A percentile compares a stretch with the other conserved stretches of the same genome.
Conservation (phyloP, 306 rosid genomes). For the Castanospermum australe region DNA sequence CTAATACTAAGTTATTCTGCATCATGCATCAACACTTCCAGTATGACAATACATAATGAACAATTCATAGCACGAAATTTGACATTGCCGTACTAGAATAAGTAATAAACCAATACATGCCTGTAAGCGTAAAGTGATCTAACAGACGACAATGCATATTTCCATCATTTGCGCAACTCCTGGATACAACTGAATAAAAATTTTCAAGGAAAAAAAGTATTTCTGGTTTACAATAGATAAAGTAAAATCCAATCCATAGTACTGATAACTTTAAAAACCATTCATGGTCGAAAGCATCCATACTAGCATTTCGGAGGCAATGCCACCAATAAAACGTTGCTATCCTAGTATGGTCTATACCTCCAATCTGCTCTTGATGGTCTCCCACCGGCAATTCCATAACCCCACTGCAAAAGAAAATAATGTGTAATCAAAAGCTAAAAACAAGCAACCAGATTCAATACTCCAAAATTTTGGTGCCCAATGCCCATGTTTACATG, state of each 20-base stretch:
- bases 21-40: conserved; percentile 9
- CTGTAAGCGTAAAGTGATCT: conserved; percentile 13
- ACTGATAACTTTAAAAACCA: conserved; percentile 2
- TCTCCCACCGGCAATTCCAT: conserved; percentile 74
- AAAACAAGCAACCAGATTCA: conserved; percentile 4
- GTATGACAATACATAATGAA: background rate
- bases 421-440: background rate
- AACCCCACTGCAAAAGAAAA: conserved; percentile 79
- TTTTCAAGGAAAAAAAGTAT: background rate
- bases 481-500: background rate
- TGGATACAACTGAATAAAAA: conserved; percentile 1
- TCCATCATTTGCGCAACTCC: background rate
- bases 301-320: conserved; percentile 3
- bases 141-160: background rate
- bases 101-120: background rate
- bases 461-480: background rate
- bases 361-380: conserved; percentile 96
- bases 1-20: background rate
- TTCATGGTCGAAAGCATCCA: background rate
- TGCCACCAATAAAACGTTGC: conserved; percentile 7
- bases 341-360: conserved; percentile 83
- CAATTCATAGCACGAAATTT: background rate
- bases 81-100: background rate
- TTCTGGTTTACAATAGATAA: background rate
- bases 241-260: conserved; percentile 17